Conservation (phyloP, 2,329 filamentous ascomycete species). For the Colletotrichum truncatum region DNA sequence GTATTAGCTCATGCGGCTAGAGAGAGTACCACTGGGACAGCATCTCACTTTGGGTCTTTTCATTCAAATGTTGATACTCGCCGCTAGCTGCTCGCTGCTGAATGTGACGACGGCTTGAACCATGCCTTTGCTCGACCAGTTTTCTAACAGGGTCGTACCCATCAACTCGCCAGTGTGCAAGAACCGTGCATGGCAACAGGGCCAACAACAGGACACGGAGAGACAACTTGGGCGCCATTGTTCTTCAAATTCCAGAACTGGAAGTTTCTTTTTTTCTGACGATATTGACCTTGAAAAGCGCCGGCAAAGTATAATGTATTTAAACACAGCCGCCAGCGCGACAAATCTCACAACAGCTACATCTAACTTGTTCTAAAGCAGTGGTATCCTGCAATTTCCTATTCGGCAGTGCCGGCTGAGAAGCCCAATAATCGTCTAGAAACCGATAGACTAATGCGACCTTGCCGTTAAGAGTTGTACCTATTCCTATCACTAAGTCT, state of each 20-base stretch:
- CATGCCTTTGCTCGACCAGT: not conserved
- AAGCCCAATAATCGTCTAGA: too few relatives aligned
- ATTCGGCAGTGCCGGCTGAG: too few relatives aligned
- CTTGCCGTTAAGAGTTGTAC: too few relatives aligned
- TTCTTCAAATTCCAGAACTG: not conserved
- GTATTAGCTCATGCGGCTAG: not conserved
- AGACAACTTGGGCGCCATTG: not conserved
- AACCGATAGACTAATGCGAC: too few relatives aligned
- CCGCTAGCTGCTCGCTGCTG: not conserved
- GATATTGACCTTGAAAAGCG: too few relatives aligned
- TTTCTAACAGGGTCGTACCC: not conserved
- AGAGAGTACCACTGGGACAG: fast-evolving
- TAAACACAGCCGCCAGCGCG: too few relatives aligned
- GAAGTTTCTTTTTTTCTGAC: too few relatives aligned
- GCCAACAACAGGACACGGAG: not conserved
- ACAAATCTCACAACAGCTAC: too few relatives aligned
- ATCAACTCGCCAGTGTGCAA: slow-evolving; percentile 18
- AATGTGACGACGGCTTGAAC: not conserved
- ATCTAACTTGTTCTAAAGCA: too few relatives aligned
- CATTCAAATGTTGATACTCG: slow-evolving; percentile 15
- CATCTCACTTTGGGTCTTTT: slow-evolving; percentile 9
- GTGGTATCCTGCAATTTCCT: too few relatives aligned
- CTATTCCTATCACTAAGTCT: too few relatives aligned
- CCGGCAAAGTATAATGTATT: too few relatives aligned
- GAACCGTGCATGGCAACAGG: not conserved